Evolutionary conservation across 495 filamentous ascomycete genomes (phyloP).

Genomic region (Lasiosphaeria miniovina): DNA sequence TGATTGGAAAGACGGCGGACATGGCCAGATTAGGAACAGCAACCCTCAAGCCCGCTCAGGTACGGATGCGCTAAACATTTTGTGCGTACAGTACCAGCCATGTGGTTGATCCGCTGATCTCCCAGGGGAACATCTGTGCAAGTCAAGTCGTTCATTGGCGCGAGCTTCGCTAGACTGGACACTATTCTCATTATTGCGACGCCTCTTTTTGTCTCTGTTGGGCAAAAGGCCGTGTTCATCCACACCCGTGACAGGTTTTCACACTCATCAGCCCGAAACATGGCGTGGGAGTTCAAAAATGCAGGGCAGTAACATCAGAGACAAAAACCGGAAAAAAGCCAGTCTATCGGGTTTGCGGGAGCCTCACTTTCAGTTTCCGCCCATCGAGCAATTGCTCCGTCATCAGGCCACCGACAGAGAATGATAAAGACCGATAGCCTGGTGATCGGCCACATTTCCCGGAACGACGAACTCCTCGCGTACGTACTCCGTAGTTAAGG

Average conservation of each 20-base stretch:
- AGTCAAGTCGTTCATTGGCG: slow-evolving; percentile 11
- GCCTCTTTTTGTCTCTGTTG: not conserved
- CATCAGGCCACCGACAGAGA: no score
- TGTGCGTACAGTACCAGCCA: slow-evolving; percentile 18
- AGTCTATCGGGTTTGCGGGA: no score
- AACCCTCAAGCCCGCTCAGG: not conserved
- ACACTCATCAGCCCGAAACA: slow-evolving; percentile 2
- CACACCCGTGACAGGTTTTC: not conserved
- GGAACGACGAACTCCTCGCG: no score
- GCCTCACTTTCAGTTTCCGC: no score
- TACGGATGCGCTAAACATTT: not conserved
- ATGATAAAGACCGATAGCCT: no score
- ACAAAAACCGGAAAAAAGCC: not conserved
- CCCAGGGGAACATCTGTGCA: slow-evolving; percentile 15
- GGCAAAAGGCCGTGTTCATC: not conserved
- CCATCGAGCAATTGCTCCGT: no score
- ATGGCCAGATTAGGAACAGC: not conserved
- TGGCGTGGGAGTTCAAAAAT: not conserved
- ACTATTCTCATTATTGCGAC: no score
- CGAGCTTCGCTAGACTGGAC: not conserved
- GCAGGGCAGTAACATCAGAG: not conserved
- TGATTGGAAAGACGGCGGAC: slow-evolving; percentile 3
- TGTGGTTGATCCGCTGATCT: slow-evolving; percentile 30
- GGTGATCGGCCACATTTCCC: no score
- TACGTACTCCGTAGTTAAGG: no score